These are phyloP conservation scores for Trapa incisa DNA, from an alignment of 345 rosid genomes.

Conservation along the genomic window DNA sequence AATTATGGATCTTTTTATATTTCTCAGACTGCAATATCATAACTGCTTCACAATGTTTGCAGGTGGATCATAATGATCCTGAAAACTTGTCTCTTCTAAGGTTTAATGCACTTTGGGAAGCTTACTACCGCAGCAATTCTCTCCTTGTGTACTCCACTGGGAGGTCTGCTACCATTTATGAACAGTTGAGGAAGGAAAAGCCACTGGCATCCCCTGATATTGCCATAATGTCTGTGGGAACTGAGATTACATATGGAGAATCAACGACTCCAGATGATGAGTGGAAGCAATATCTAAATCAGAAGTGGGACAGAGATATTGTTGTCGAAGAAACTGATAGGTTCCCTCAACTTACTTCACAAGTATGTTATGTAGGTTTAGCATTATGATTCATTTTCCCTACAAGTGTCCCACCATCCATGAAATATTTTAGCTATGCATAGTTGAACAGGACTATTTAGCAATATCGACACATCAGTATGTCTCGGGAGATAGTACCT, in stretches of 20 bases:
- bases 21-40: neutral
- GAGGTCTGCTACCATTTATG: constrained; percentile 53
- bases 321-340: constrained; percentile 57
- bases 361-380: constrained; percentile 22
- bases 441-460: neutral
- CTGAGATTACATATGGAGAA: constrained; percentile 71
- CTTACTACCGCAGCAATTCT: constrained; percentile 58
- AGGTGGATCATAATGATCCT: constrained; percentile 78
- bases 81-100: constrained; percentile 51
- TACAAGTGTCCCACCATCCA: neutral
- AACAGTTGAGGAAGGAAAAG: constrained; percentile 38
- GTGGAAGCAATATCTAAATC: constrained; percentile 49
- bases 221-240: constrained; percentile 75
- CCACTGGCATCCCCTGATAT: constrained; percentile 81
- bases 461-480: neutral
- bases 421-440: neutral
- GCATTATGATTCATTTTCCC: neutral
- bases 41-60: constrained; percentile 7
- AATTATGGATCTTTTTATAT: neutral
- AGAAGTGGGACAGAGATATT: constrained; percentile 58
- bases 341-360: constrained; percentile 57
- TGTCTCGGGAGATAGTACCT: neutral
- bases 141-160: constrained; percentile 73
- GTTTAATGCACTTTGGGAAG: constrained; percentile 86
- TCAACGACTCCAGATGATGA: constrained; percentile 46